phyloP scores from a whole-genome alignment of 2,329 filamentous ascomycete species.

The Venturia asperata region DNA sequence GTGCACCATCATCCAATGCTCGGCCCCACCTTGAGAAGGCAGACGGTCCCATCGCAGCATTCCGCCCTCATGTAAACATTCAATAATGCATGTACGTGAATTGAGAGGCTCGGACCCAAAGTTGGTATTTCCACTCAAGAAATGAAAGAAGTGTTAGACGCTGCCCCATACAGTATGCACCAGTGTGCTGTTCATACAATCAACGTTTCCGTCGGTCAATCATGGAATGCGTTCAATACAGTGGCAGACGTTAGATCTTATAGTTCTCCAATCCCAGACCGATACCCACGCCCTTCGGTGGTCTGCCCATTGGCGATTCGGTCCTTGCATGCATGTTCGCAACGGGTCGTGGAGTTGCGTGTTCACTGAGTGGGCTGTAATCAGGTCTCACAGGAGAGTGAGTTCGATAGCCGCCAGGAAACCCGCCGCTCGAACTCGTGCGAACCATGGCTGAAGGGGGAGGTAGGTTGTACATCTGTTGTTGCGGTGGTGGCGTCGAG shows the following conservation, averaged over 20 bases:
- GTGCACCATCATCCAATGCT: not conserved
- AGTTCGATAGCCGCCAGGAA: not conserved
- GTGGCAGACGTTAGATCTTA: not conserved
- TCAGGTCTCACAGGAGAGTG: slow-evolving; percentile 14
- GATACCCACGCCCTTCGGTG: slow-evolving; percentile 2
- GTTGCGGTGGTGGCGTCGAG: not conserved
- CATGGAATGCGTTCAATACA: not conserved
- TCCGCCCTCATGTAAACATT: not conserved
- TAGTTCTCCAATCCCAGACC: slow-evolving; percentile 6
- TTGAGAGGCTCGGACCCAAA: not conserved
- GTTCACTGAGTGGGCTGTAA: slow-evolving; percentile 19
- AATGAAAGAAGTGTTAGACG: not conserved
- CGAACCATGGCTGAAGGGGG: slow-evolving; percentile 10
- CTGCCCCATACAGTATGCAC: not conserved
- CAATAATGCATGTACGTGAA: not conserved
- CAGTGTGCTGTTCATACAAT: not conserved
- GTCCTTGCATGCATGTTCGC: slow-evolving; percentile 3
- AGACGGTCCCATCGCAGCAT: not conserved
- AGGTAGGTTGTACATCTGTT: slow-evolving; percentile 7
- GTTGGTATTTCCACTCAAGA: not conserved
- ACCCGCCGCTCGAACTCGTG: slow-evolving; percentile 8
- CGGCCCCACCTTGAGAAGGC: not conserved
- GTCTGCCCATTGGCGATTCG: slow-evolving; percentile 9
- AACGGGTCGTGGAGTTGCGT: not conserved
- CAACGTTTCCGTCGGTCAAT: slow-evolving; percentile 8